Conservation (phyloP, 1,284 basidiomycete genomes). For the Kwoniella shivajii region DNA sequence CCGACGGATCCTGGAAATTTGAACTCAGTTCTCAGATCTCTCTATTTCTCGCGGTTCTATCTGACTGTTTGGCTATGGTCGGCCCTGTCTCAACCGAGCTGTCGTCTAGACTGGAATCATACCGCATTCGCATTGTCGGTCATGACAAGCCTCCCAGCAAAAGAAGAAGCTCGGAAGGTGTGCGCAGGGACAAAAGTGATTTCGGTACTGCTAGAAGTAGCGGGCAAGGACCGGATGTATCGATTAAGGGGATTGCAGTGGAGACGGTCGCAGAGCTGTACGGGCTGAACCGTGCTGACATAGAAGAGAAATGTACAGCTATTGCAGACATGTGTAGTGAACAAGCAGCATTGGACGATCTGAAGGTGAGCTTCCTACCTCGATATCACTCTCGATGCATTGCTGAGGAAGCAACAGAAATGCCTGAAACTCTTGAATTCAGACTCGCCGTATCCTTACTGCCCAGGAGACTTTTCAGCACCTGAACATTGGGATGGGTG, state of each 20-base stretch:
- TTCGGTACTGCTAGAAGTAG: conserved; percentile 6
- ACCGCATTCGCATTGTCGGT: conserved; percentile 23
- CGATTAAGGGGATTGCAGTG: conserved; percentile 18
- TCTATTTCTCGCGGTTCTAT: conserved; percentile 79
- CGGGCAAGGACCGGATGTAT: conserved; percentile 5
- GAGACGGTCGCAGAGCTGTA: conserved; percentile 72
- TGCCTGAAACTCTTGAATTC: conserved; percentile 90
- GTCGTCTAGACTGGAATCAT: conserved; percentile 59
- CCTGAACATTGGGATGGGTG: conserved; percentile 82
- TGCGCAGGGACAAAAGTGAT: conserved; percentile 7
- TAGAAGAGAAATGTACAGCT: conserved; percentile 16
- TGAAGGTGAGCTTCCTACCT: conserved; percentile 63
- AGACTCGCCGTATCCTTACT: conserved; percentile 78
- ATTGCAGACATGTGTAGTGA: conserved; percentile 31
- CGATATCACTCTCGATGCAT: background rate
- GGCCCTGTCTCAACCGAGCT: conserved; percentile 82
- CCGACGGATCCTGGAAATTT: conserved; percentile 84
- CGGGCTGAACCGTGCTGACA: conserved; percentile 54
- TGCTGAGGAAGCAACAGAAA: conserved; percentile 59
- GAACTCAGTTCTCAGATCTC: conserved; percentile 90
- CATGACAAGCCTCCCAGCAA: background rate
- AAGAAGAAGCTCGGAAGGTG: conserved; percentile 9
- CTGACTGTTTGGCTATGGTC: conserved; percentile 72
- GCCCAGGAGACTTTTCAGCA: conserved; percentile 79
- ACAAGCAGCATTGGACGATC: conserved; percentile 76